Evolutionary conservation across 192 early-diverging fungal genomes (phyloP).

Genomic region (Gorgonomyces haynaldii): DNA sequence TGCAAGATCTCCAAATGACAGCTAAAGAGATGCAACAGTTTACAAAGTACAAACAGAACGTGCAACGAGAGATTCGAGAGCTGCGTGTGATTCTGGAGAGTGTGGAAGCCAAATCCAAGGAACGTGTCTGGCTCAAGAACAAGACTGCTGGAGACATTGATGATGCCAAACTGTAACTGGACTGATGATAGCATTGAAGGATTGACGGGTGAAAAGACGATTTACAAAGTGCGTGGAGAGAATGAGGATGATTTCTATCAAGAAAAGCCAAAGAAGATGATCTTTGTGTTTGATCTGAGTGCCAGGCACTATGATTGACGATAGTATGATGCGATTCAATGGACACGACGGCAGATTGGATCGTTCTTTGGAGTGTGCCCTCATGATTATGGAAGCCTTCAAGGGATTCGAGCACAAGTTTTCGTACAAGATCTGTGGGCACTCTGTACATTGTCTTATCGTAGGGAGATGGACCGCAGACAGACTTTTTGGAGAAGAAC

Average conservation of each 20-base stretch:
- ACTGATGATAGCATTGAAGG: slow-evolving; percentile 36
- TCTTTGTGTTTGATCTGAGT: slow-evolving; percentile 68
- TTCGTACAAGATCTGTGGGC: slow-evolving; percentile 58
- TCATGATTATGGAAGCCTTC: slow-evolving; percentile 63
- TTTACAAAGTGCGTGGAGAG: slow-evolving; percentile 70
- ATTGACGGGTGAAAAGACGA: slow-evolving; percentile 58
- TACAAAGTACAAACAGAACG: slow-evolving; percentile 28
- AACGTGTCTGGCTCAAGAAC: slow-evolving; percentile 71
- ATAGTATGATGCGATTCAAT: slow-evolving; percentile 30
- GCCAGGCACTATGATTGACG: too few species aligned
- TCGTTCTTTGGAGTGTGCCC: slow-evolving; percentile 29
- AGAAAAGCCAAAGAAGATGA: slow-evolving; percentile 63
- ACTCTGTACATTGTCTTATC: too few species aligned
- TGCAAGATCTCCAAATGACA: slow-evolving; percentile 60
- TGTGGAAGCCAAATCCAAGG: slow-evolving; percentile 67
- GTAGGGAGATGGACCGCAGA: slow-evolving; percentile 59
- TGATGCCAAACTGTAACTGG: slow-evolving; percentile 51
- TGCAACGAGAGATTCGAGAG: slow-evolving; percentile 59
- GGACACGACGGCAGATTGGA: slow-evolving; percentile 33
- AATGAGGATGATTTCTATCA: slow-evolving; percentile 58
- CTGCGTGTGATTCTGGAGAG: slow-evolving; percentile 64
- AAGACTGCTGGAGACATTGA: slow-evolving; percentile 70
- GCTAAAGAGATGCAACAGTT: slow-evolving; percentile 44
- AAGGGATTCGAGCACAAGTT: slow-evolving; percentile 69
- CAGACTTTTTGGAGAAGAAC: slow-evolving; percentile 54